Base-by-base conservation (phyloP, 345 rosid species). In the Cochlearia excelsa region DNA sequence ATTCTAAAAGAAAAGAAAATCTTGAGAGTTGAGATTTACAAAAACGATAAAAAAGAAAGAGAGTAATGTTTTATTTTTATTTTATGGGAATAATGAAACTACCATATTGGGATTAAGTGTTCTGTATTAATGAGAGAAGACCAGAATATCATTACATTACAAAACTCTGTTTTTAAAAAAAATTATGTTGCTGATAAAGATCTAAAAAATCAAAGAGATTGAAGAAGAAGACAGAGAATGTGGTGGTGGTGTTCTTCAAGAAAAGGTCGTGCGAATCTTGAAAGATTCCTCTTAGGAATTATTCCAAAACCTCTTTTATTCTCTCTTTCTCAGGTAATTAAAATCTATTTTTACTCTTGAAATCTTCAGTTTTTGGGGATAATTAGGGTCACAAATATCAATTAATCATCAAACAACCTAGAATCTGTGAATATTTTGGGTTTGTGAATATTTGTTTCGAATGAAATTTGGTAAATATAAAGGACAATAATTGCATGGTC, bases 401-500 rank as follows among this genome's bases (percentile, higher is more conserved):
- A 9, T 7, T 29, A 59, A 50, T 41, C 56, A 41, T 5, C 26
- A 61, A 35, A 54, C 62, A 54, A 54, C 68, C 68, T 47, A 33
- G 44, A 62, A 55, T 50, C 26, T 29, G 43, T 37, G 40, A 8
- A 63, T 57, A 51, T 44, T 38, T 56, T 50, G 37, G 46, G n/a
- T n/a, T n/a, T 51, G 50, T 70, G 44, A 43, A 43, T 48, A n/a
- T n/a, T n/a, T n/a, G n/a, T 55, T 46, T 42, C 28, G 44, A 37
- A 56, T 48, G 58, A 49, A 31, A 16, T 49, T 56, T 55, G 43
- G 28, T 51, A n/a, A 9, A 41, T 6, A 30, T 42, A 41, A n/a
- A 51, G 56, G 73, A 57, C 74, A 64, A 71, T 71, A 57, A 71
- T 71, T 58, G 74, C 65, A 63, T 70, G 69, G 69, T 57, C 69